Base-by-base conservation (phyloP, 352 stramenopile species). In the Phytophthora citrophthora region DNA sequence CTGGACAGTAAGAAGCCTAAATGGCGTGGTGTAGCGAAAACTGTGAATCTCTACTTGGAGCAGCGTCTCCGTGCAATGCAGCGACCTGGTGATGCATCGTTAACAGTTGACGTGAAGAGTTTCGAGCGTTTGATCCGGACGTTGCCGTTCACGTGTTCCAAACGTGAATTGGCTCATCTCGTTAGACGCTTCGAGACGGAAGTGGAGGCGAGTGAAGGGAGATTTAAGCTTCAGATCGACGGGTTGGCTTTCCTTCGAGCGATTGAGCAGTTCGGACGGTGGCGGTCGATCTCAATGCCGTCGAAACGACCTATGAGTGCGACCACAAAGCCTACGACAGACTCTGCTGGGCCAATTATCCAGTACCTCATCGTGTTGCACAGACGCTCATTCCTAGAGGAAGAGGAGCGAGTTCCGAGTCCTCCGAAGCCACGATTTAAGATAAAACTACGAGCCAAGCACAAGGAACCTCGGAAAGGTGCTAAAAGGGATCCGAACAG, bases 321-420 rank as follows among this genome's bases (percentile, higher is more conserved):
- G 13, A 56, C 79, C 0, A 54, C 50, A 2, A 86, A 85, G n/a
- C 60, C 64, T 15, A 61, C 54, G 7, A 52, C 46, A 39, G 61
- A 68, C 20, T 61, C 54, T 6, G 67, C 80, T 8, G 64, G 71
- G 0, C 69, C 68, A 3, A 74, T 91, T 54, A 58, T 90, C 18
- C 74, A 85, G 45, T 90, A 87, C 61, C 65, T 90, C 6, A 63
- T 69, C 15, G 55, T 90, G 27, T 40, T 79, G 2, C 59, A 79
- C 44, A 29, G 39, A 34, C 51, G 52, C 5, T 54, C 48, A 38
- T 49, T 60, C 26, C 54, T 65, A 39, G 38, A 63, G 13, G 52
- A 76, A 5, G 60, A 81, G 13, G 53, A 18, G 13, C 29, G 59
- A 55, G 10, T 38, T 39, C 24, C 6, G 15, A 51, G 49, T 10